Evolutionary conservation across 2,329 filamentous ascomycete species (phyloP).

Genomic region (Rhinocladiella mackenziei): DNA sequence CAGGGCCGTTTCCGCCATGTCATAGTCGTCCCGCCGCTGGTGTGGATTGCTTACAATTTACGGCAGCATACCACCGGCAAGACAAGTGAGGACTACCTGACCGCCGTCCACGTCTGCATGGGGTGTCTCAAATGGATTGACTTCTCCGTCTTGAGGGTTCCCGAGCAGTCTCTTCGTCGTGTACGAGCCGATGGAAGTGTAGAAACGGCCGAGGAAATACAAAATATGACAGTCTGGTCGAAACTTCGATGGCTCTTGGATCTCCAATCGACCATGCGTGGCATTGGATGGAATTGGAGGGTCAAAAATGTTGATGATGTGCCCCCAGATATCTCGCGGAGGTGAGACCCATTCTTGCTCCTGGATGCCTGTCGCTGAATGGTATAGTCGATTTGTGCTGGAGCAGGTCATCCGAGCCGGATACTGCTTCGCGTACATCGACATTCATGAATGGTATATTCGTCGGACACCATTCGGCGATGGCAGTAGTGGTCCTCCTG

Average conservation of each 20-base stretch:
- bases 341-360: no score
- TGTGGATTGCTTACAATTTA: conserved; percentile 13
- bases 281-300: conserved; percentile 58
- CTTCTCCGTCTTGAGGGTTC: conserved; percentile 10
- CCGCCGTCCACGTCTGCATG: conserved; percentile 17
- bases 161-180: conserved; percentile 15
- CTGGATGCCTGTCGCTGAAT: no score
- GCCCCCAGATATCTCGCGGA: conserved; percentile 7
- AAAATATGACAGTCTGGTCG: conserved; percentile 18
- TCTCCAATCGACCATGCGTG: conserved; percentile 55
- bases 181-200: conserved; percentile 10
- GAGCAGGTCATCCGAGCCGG: conserved; percentile 10
- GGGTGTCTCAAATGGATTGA: conserved; percentile 11
- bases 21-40: conserved; percentile 11
- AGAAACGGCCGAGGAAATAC: conserved; percentile 13
- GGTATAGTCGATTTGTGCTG: conserved; percentile 17
- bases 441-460: conserved; percentile 18
- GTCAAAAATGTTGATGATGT: conserved; percentile 31
- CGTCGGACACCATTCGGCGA: conserved; percentile 3
- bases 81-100: conserved; percentile 18
- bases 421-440: conserved; percentile 13
- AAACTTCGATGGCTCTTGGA: conserved; percentile 54
- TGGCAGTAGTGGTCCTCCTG: neutral
- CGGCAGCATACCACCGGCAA: conserved; percentile 13
- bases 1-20: conserved; percentile 10